A percentile compares a stretch with the other conserved stretches of the same genome.
These are phyloP conservation scores for Chrysosporium keratinophilum DNA, from an alignment of 2,329 filamentous ascomycete species.

Conservation along the genomic window DNA sequence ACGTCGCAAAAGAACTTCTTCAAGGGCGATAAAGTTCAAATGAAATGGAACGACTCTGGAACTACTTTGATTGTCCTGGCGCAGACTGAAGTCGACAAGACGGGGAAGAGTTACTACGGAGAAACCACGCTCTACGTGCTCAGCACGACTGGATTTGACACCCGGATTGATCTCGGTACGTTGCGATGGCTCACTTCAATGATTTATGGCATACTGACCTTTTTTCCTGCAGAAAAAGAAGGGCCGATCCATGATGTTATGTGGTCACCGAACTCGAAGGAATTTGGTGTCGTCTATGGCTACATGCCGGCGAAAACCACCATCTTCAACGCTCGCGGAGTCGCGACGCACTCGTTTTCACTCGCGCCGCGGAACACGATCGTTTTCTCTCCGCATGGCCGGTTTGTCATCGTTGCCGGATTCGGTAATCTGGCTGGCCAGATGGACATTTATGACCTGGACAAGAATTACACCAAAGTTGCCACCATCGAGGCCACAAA, in stretches of 20 bases:
- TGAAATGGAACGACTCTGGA: slow-evolving; percentile 93
- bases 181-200: too few relatives aligned
- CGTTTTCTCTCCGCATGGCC: slow-evolving; percentile 82
- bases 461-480: slow-evolving; percentile 87
- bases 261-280: slow-evolving; percentile 97
- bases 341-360: slow-evolving; percentile 73
- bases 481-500: slow-evolving; percentile 92
- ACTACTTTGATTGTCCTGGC: slow-evolving; percentile 88
- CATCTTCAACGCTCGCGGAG: slow-evolving; percentile 85
- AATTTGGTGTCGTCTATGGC: slow-evolving; percentile 95
- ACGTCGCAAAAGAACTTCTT: slow-evolving; percentile 98
- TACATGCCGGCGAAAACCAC: slow-evolving; percentile 99
- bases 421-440: slow-evolving; percentile 96
- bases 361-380: slow-evolving; percentile 89
- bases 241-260: slow-evolving; percentile 94
- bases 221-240: slow-evolving; percentile 73
- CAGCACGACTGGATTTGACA: slow-evolving; percentile 88
- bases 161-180: slow-evolving; percentile 65
- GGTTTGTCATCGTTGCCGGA: slow-evolving; percentile 85
- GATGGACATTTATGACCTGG: slow-evolving; percentile 93
- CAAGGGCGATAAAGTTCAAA: slow-evolving; percentile 96
- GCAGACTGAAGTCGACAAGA: slow-evolving; percentile 95
- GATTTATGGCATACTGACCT: too few relatives aligned
- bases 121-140: slow-evolving; percentile 95
- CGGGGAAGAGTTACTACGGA: slow-evolving; percentile 98